Conservation (phyloP, 2,329 filamentous ascomycete species). For the Claviceps humidiphila region DNA sequence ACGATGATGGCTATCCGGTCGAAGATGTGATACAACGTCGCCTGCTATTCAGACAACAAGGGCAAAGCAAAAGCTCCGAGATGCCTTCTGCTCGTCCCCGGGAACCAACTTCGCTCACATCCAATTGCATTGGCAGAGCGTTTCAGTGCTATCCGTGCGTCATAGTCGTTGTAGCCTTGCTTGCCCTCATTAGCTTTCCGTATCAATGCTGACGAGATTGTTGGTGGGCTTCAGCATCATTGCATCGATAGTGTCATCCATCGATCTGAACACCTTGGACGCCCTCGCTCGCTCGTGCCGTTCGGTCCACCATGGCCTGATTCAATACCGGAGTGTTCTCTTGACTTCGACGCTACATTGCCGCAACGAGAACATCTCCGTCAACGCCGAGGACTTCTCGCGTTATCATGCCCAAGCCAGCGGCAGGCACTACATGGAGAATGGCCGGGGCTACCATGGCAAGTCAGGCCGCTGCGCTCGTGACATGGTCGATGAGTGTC, state of each 20-base stretch:
- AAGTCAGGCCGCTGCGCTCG: constrained; percentile 70
- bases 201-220: not conserved
- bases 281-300: constrained; percentile 72
- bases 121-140: constrained; percentile 16
- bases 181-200: not conserved
- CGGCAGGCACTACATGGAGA: constrained; percentile 48
- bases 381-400: constrained; percentile 42
- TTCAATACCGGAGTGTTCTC: constrained; percentile 65
- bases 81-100: not conserved
- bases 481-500: constrained; percentile 76
- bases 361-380: constrained; percentile 49
- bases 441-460: constrained; percentile 40
- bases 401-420: constrained; percentile 43
- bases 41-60: constrained; percentile 2
- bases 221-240: constrained; percentile 51
- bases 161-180: not conserved
- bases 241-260: constrained; percentile 56
- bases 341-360: constrained; percentile 68
- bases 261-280: constrained; percentile 82
- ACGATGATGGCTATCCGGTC: constrained; percentile 2
- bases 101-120: not conserved
- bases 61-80: not conserved
- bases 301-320: constrained; percentile 61
- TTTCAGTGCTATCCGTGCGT: constrained; percentile 25
- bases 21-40: constrained; percentile 4